These are phyloP conservation scores for Umbilicus rupestris DNA, from an alignment of 164 flowering plant genomes.

Conservation along the genomic window DNA sequence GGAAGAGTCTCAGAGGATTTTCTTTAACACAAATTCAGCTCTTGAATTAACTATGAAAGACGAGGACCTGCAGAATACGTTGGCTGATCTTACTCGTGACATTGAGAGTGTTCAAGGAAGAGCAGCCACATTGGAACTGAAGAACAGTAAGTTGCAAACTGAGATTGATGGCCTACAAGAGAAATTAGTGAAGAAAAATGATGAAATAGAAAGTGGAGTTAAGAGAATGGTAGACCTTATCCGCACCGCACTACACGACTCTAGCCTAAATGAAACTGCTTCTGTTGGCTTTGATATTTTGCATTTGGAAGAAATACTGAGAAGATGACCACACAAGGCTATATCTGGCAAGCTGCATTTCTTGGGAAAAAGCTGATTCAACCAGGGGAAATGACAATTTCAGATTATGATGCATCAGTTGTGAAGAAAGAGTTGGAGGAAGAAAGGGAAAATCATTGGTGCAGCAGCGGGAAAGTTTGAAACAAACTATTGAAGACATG, in stretches of 20 bases:
- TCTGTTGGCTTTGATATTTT: slow-evolving; percentile 24
- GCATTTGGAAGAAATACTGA: slow-evolving; percentile 41
- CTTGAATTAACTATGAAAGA: slow-evolving; percentile 36
- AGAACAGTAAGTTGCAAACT: slow-evolving; percentile 30
- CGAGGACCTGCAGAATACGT: slow-evolving; percentile 36
- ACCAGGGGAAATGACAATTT: neutral
- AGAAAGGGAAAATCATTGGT: slow-evolving; percentile 88
- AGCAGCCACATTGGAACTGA: slow-evolving; percentile 30
- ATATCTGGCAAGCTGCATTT: slow-evolving; percentile 16
- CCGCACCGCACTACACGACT: slow-evolving; percentile 42
- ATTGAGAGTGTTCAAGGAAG: slow-evolving; percentile 31
- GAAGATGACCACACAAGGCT: slow-evolving; percentile 29
- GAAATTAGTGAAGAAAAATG: slow-evolving; percentile 28
- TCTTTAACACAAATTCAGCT: slow-evolving; percentile 37
- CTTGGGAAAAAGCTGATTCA: slow-evolving; percentile 14
- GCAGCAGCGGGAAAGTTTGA: slow-evolving; percentile 83
- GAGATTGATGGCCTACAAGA: slow-evolving; percentile 42
- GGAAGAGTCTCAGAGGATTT: slow-evolving; percentile 40
- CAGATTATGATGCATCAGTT: slow-evolving; percentile 1
- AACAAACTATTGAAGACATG: slow-evolving; percentile 66
- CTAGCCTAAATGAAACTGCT: slow-evolving; percentile 21
- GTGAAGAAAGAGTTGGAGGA: slow-evolving; percentile 60
- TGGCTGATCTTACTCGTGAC: slow-evolving; percentile 37
- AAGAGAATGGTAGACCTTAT: slow-evolving; percentile 42
- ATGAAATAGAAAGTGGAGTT: slow-evolving; percentile 33